Evolutionary conservation across 441 rosid genomes (phyloP).

Genomic region (Jatropha podagrica): DNA sequence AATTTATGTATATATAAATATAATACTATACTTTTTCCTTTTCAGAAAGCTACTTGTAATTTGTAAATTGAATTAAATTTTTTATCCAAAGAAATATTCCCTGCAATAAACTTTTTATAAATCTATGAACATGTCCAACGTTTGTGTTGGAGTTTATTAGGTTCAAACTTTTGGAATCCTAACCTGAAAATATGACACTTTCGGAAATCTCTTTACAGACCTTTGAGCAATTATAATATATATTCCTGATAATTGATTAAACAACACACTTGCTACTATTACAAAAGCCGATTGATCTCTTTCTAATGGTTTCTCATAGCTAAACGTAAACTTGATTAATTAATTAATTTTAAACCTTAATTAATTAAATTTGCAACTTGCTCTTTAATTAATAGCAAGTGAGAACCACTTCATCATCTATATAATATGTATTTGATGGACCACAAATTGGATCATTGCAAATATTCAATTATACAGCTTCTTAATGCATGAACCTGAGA

Average conservation of each 20-base stretch:
- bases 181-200: constrained; percentile 4
- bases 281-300: not conserved
- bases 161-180: not conserved
- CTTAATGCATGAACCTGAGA: constrained; percentile 6
- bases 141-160: not conserved
- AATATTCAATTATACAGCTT: not conserved
- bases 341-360: no score
- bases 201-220: not conserved
- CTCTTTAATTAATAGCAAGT: not conserved
- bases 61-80: not conserved
- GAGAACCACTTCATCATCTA: not conserved
- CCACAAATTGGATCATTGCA: not conserved
- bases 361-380: not conserved
- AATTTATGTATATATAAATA: no score
- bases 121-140: not conserved
- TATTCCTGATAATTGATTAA: not conserved
- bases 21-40: no score
- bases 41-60: not conserved
- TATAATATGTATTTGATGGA: constrained; percentile 1
- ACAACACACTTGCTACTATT: not conserved
- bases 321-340: not conserved
- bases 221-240: not conserved
- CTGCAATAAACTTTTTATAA: no score
- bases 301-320: not conserved
- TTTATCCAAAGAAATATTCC: no score